Percentiles rank a stretch among this genome's conserved stretches.
Conservation (phyloP, 108 stramenopile species). For the Thalassiosira profunda region DNA sequence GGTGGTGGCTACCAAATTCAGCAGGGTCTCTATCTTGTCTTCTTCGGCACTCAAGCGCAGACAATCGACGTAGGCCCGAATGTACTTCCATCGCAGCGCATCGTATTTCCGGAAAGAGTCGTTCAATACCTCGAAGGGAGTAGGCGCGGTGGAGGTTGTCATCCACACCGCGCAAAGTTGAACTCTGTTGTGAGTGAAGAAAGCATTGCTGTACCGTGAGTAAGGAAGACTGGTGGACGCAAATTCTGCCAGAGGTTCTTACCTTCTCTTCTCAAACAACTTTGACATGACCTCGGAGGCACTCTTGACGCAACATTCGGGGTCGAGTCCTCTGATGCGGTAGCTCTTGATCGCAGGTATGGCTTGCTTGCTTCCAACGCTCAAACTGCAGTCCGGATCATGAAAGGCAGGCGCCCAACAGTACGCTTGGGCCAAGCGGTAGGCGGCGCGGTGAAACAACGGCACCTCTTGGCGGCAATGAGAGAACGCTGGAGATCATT, state of each 20-base stretch:
- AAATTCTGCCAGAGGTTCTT: slow-evolving; percentile 10
- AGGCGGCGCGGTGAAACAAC: slow-evolving; percentile 87
- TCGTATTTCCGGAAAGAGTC: slow-evolving; percentile 84
- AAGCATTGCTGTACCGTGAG: slow-evolving; percentile 9
- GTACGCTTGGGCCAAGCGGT: slow-evolving; percentile 80
- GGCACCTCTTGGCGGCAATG: slow-evolving; percentile 66
- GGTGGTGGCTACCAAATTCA: slow-evolving; percentile 47
- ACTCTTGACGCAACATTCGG: slow-evolving; percentile 54
- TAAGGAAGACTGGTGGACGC: background rate
- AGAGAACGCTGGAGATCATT: slow-evolving; percentile 47
- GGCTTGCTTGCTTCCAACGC: slow-evolving; percentile 43
- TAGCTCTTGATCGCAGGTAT: slow-evolving; percentile 55
- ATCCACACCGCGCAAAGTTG: slow-evolving; percentile 92
- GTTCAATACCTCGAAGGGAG: slow-evolving; percentile 82
- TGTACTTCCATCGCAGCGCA: slow-evolving; percentile 80
- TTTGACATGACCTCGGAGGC: slow-evolving; percentile 58
- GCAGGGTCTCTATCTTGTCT: slow-evolving; percentile 63
- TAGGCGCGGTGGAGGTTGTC: slow-evolving; percentile 62
- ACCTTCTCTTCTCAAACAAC: slow-evolving; percentile 81
- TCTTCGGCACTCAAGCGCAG: slow-evolving; percentile 48
- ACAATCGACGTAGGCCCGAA: slow-evolving; percentile 68
- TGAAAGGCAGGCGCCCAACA: slow-evolving; percentile 81
- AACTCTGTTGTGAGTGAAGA: slow-evolving; percentile 24
- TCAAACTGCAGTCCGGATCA: slow-evolving; percentile 43
- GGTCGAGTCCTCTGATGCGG: slow-evolving; percentile 55